Conservation (phyloP, 345 rosid species). For the Rhodomyrtus tomentosa region DNA sequence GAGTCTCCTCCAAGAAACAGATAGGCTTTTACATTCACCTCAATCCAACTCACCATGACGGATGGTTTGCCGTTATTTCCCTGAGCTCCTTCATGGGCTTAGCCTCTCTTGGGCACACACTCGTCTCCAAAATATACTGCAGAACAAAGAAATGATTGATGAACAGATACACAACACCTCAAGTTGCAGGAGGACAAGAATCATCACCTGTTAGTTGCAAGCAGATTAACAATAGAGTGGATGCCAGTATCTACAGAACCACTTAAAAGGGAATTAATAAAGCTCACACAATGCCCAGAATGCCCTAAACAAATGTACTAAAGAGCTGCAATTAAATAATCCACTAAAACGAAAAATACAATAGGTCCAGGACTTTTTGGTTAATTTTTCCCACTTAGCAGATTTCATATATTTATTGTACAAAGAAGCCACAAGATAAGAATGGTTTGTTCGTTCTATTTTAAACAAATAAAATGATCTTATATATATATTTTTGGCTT, state of each 20-base stretch:
- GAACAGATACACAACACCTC: background rate
- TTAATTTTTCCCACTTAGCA: no score
- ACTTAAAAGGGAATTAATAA: background rate
- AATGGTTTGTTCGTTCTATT: no score
- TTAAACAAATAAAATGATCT: no score
- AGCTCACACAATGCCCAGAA: background rate
- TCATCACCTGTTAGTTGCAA: background rate
- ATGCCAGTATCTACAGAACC: background rate
- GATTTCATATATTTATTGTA: no score
- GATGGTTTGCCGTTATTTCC: conserved; percentile 89
- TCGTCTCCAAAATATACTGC: conserved; percentile 93
- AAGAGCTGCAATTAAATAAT: background rate
- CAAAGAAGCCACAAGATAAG: no score
- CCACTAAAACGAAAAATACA: background rate
- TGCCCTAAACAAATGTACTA: background rate
- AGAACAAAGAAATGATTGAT: background rate
- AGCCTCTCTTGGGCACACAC: conserved; percentile 95
- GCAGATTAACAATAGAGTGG: background rate
- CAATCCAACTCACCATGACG: conserved; percentile 82
- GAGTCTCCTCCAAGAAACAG: no score
- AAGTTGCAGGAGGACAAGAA: background rate
- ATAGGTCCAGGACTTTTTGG: no score
- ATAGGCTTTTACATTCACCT: no score
- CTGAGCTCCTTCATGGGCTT: conserved; percentile 94
- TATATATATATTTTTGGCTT: no score